A percentile compares a stretch with the other conserved stretches of the same genome.
Evolutionary conservation across 192 early-diverging fungal species (phyloP).

Genomic region (Pilobolus umbonatus): DNA sequence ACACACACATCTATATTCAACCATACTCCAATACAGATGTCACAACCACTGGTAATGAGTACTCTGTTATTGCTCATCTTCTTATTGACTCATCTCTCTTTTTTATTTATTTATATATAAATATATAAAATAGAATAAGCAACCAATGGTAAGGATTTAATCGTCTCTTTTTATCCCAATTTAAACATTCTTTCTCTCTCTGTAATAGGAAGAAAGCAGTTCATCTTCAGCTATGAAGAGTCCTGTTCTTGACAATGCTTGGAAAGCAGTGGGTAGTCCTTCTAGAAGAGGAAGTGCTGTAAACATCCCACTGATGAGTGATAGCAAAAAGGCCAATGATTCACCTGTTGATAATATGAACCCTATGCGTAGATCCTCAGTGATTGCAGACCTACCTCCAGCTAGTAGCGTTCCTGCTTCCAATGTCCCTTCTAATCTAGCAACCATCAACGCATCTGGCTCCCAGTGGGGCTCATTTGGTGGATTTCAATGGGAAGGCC

Average conservation of each 20-base stretch:
- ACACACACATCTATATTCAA: no score
- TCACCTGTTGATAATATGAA: constrained; percentile 3
- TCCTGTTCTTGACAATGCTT: constrained; percentile 17
- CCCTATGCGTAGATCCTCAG: neutral
- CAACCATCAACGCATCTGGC: constrained; percentile 2
- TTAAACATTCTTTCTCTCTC: neutral
- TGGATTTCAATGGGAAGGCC: constrained; percentile 44
- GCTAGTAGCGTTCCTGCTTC: neutral
- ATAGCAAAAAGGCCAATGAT: constrained; percentile 4
- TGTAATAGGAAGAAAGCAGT: neutral
- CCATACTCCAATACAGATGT: no score
- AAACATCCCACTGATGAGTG: neutral
- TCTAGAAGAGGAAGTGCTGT: constrained; percentile 26
- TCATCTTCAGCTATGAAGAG: constrained; percentile 2
- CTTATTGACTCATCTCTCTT: no score
- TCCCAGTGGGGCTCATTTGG: constrained; percentile 47
- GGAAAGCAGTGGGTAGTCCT: constrained; percentile 35
- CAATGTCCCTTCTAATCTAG: neutral
- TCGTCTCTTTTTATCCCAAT: no score
- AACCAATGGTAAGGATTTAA: no score
- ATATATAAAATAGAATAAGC: constrained; percentile 5
- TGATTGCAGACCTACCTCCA: no score
- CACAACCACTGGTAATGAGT: no score
- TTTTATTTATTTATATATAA: neutral
- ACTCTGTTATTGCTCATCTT: no score